Percentiles rank a stretch among this genome's conserved stretches.
These are phyloP conservation scores for Diplodia mutila DNA, from an alignment of 2,329 filamentous ascomycete species.

Conservation along the genomic window DNA sequence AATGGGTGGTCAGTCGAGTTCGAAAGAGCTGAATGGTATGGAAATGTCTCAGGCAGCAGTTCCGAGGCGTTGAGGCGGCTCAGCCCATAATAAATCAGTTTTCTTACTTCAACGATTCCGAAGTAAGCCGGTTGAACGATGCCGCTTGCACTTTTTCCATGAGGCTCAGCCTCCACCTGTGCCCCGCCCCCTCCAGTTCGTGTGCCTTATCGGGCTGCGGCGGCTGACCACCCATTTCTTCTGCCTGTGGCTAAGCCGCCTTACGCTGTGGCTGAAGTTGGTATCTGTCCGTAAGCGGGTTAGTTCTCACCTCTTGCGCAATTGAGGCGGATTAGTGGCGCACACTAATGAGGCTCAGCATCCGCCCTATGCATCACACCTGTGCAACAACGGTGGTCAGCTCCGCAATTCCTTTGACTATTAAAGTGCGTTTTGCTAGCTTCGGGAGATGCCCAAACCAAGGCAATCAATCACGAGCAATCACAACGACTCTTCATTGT, in stretches of 20 bases:
- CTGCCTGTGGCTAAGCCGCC: background rate
- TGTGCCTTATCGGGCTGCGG: background rate
- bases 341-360: background rate
- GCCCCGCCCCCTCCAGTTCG: background rate
- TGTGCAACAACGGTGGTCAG: background rate
- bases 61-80: background rate
- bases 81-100: background rate
- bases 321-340: background rate
- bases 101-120: background rate
- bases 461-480: background rate
- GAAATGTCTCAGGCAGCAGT: background rate
- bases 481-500: background rate
- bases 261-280: background rate
- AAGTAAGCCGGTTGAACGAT: background rate
- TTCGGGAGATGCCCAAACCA: background rate
- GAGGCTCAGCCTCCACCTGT: background rate
- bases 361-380: background rate
- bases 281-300: background rate
- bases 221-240: background rate
- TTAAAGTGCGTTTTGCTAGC: background rate
- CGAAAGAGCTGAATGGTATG: background rate
- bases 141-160: background rate
- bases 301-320: background rate
- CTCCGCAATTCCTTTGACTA: background rate
- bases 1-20: background rate